Evolutionary conservation across 371 early-diverging fungal species (phyloP), one percentile per base, ranked within the genome.

Genomic region (Saksenaea oblongispora): DNA sequence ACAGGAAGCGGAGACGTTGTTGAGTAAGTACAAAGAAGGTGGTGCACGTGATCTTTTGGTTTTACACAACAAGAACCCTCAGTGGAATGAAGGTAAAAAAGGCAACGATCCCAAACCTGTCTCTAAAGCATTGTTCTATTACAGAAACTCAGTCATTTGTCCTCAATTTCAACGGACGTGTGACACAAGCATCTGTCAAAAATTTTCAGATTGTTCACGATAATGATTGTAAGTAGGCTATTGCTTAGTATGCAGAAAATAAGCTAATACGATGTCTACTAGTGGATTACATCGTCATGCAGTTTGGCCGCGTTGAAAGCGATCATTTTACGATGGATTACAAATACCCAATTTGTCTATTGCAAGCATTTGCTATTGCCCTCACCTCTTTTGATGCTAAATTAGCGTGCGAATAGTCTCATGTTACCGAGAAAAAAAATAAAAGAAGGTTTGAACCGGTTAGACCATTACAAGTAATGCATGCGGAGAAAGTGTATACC

Each of bases 141-240:
- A 4, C 62, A 92, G 97, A 97, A 59, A 95, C 93, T 7, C 91
- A 93, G 69, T 92, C 96, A 5, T 98, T 94, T 81, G 94, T 95
- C 0, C 76, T 99, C 17, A 98, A 98, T 70, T 98, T 98, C 74
- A 94, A 91, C 61, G 95, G 95, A 8, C 81, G 98, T 14, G 97
- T 98, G 0, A 92, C 94, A 17, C 75, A 91, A 69, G 95, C 99
- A 8, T 95, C 95, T 5, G 97, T 98, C 35, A 97, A 98, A 71
- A 99, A 98, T 76, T 98, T 99, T 76, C 99, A 98, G 74, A 89
- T 99, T 55, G 93, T 98, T 14, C 93, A 92, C 66, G 92, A 93
- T 31, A 84, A 92, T 61, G 95, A 95, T 72, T 76, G 92, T 93
- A 86, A 79, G 88, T 78, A 7, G 17, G 15, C 54, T 54, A 13